phyloP scores from a whole-genome alignment of 352 stramenopile genomes.

The Globisporangium apiculatum region DNA sequence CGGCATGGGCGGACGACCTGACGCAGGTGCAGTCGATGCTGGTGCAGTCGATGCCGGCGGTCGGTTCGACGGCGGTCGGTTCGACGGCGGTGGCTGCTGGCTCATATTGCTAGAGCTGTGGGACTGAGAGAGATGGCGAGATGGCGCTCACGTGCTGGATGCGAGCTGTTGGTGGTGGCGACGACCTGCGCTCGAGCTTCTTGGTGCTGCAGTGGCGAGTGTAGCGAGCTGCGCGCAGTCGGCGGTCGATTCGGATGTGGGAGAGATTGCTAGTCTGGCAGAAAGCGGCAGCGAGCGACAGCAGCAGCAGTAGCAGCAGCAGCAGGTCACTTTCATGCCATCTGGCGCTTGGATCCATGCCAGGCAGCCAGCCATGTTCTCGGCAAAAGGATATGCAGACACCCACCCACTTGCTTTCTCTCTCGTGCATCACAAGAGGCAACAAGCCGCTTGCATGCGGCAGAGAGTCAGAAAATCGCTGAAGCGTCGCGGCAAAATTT shows the following conservation, averaged over 20 bases:
- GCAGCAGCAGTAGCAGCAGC: neutral
- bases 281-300: neutral
- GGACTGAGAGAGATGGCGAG: neutral
- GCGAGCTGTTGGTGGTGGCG: neutral
- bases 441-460: too few species aligned
- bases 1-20: neutral
- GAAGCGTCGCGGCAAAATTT: too few species aligned
- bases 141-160: neutral
- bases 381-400: too few species aligned
- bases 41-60: neutral
- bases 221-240: neutral
- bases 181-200: neutral
- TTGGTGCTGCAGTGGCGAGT: neutral
- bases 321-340: neutral
- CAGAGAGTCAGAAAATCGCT: neutral
- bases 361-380: neutral
- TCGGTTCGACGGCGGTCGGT: neutral
- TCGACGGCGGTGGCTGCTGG: neutral
- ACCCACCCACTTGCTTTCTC: neutral
- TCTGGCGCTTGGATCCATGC: neutral
- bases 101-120: neutral
- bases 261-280: neutral
- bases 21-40: neutral
- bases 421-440: too few species aligned
- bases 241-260: neutral